Evolutionary conservation across 1,139 yeast species (phyloP).

Genomic region (Yamadazyma triangularis): DNA sequence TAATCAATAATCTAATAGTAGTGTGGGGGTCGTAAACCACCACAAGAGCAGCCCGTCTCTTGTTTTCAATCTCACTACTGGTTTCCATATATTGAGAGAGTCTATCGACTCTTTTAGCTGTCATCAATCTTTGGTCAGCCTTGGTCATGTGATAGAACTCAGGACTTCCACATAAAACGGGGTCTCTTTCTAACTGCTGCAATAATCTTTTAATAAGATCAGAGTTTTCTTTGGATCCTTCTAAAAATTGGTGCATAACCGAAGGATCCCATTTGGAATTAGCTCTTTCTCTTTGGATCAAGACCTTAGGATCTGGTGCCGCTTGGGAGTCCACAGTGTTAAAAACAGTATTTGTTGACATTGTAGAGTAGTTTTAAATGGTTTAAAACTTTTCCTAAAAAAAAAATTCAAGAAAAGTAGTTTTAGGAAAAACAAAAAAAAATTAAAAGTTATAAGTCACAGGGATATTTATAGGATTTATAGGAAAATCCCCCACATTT

Average conservation of each 20-base stretch:
- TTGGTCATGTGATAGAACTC: slow-evolving; percentile 37
- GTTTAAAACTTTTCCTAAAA: too few relatives aligned
- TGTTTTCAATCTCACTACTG: slow-evolving; percentile 33
- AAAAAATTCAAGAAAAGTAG: too few relatives aligned
- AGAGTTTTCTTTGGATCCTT: slow-evolving; percentile 36
- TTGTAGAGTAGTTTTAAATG: too few relatives aligned
- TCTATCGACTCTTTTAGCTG: slow-evolving; percentile 41
- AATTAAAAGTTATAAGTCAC: background rate
- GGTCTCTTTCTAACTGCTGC: slow-evolving; percentile 50
- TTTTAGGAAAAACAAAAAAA: too few relatives aligned
- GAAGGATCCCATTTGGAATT: slow-evolving; percentile 34
- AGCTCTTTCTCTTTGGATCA: slow-evolving; percentile 33
- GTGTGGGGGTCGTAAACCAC: slow-evolving; percentile 48
- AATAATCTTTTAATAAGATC: slow-evolving; percentile 27
- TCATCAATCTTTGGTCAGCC: slow-evolving; percentile 38
- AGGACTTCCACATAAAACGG: slow-evolving; percentile 35
- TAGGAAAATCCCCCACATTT: background rate
- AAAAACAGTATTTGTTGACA: slow-evolving; percentile 3
- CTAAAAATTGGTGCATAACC: slow-evolving; percentile 44
- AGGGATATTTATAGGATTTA: background rate
- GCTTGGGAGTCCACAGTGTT: slow-evolving; percentile 13
- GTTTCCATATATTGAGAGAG: slow-evolving; percentile 41
- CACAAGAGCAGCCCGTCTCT: slow-evolving; percentile 36
- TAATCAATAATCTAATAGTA: slow-evolving; percentile 47
- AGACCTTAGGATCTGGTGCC: slow-evolving; percentile 34